Conservation (phyloP, 2,329 filamentous ascomycete genomes). For the Pseudogymnoascus sp. region DNA sequence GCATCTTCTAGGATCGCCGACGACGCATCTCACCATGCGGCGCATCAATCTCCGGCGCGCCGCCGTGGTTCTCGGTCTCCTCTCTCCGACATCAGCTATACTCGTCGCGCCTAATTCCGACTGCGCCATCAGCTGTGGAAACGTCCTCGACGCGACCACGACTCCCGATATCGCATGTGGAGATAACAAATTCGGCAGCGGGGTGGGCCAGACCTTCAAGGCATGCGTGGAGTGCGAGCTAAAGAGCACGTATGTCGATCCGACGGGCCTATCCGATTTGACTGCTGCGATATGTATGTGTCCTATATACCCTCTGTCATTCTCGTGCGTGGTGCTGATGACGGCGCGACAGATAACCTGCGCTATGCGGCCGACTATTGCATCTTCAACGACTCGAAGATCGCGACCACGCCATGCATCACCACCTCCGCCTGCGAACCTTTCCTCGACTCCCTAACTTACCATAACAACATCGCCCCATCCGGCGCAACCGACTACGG, state of each 20-base stretch:
- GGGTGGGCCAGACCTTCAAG: slow-evolving; percentile 22
- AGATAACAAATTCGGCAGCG: background rate
- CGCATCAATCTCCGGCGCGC: slow-evolving; percentile 8
- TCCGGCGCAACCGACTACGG: slow-evolving; percentile 19
- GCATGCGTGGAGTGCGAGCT: slow-evolving; percentile 26
- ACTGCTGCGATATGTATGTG: slow-evolving; percentile 26
- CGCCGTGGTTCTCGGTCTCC: background rate
- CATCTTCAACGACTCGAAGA: slow-evolving; percentile 21
- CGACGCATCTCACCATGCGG: slow-evolving; percentile 5
- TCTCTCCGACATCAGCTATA: background rate
- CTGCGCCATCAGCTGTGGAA: slow-evolving; percentile 26
- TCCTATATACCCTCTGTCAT: background rate
- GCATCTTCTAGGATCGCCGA: slow-evolving; percentile 3
- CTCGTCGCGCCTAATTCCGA: slow-evolving; percentile 17
- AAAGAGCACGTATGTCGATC: slow-evolving; percentile 21
- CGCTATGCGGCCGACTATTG: slow-evolving; percentile 25
- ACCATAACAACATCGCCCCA: slow-evolving; percentile 19
- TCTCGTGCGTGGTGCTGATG: slow-evolving; percentile 1
- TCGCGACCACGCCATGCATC: slow-evolving; percentile 20
- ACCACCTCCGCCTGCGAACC: slow-evolving; percentile 21
- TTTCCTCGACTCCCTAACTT: slow-evolving; percentile 20
- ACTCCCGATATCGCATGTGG: slow-evolving; percentile 22
- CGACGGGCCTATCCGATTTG: slow-evolving; percentile 22
- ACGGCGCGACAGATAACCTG: slow-evolving; percentile 23
- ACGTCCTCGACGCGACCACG: slow-evolving; percentile 21